Percentiles rank a stretch among this genome's conserved stretches.
Evolutionary conservation across 768 basidiomycete genomes (phyloP).

Genomic region (Rhizopogon roseolus): DNA sequence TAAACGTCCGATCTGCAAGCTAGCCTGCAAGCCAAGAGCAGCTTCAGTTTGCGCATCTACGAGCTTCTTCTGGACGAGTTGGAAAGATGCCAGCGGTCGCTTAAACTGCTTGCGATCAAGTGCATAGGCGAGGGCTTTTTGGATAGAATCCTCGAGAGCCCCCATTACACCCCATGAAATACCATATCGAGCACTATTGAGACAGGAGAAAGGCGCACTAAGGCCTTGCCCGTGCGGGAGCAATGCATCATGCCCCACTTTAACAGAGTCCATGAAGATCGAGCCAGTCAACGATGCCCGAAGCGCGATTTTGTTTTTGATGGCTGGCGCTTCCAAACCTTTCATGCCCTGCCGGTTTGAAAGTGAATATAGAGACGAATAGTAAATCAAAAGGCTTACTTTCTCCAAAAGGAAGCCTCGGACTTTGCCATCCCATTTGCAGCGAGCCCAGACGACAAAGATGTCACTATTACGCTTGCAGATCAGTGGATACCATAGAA

Average conservation of each 20-base stretch:
- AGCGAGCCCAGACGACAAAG: conserved; percentile 91
- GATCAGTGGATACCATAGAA: conserved; percentile 5
- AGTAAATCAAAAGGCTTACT: conserved; percentile 40
- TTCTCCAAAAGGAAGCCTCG: conserved; percentile 91
- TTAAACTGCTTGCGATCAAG: conserved; percentile 87
- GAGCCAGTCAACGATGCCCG: conserved; percentile 83
- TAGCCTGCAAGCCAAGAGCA: conserved; percentile 70
- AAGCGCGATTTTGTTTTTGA: conserved; percentile 90
- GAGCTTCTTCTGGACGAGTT: conserved; percentile 98
- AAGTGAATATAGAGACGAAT: not conserved
- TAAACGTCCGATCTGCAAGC: conserved; percentile 76
- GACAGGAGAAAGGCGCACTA: conserved; percentile 84
- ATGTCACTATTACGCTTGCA: conserved; percentile 53
- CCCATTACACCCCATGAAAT: conserved; percentile 98
- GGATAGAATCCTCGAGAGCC: conserved; percentile 87
- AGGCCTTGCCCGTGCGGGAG: conserved; percentile 72
- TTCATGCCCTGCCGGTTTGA: conserved; percentile 55
- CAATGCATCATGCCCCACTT: conserved; percentile 62
- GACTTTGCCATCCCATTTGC: conserved; percentile 89
- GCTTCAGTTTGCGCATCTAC: conserved; percentile 89
- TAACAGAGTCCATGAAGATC: conserved; percentile 89
- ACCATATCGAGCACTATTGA: conserved; percentile 85
- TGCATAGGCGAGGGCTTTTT: conserved; percentile 74
- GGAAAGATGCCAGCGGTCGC: conserved; percentile 88
- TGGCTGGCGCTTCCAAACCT: conserved; percentile 80